A percentile compares a stretch with the other conserved stretches of the same genome.
These are phyloP conservation scores for Rossbeevera mucosa DNA, from an alignment of 768 basidiomycete species.

Conservation along the genomic window DNA sequence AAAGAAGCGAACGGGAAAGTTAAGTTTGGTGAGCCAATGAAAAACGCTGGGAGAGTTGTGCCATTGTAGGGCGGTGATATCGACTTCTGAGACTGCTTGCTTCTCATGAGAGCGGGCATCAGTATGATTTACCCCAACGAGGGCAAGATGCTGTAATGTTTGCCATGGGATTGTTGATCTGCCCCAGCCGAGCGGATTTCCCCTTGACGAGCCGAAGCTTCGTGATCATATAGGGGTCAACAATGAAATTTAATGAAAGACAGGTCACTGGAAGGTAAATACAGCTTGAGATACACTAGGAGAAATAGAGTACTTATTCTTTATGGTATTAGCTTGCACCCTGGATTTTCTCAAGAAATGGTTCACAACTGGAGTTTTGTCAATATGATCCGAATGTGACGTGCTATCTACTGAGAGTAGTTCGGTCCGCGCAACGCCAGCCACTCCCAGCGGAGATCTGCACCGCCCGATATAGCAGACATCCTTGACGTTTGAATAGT, in stretches of 20 bases:
- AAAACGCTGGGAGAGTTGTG: neutral
- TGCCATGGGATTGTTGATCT: neutral
- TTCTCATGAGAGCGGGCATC: neutral
- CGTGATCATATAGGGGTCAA: neutral
- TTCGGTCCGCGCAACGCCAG: neutral
- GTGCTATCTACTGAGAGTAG: neutral
- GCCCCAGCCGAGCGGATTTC: neutral
- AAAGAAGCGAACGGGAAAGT: slow-evolving; percentile 1
- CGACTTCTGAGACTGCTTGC: neutral
- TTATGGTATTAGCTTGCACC: neutral
- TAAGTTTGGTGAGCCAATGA: slow-evolving; percentile 2
- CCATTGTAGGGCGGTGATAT: neutral
- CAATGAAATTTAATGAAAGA: neutral
- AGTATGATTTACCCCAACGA: neutral
- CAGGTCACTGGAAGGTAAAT: neutral
- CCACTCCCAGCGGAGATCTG: neutral
- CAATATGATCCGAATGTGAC: neutral
- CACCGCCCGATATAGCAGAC: neutral
- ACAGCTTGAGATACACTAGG: neutral
- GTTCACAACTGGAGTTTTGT: neutral
- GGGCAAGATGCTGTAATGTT: neutral
- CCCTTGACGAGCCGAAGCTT: neutral
- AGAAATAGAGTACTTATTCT: neutral
- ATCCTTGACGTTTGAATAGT: neutral
- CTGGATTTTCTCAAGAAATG: neutral